A percentile compares a stretch with the other conserved stretches of the same genome.
Conservation (phyloP, 2,329 filamentous ascomycete species). For the Aspergillus novoparasiticus region DNA sequence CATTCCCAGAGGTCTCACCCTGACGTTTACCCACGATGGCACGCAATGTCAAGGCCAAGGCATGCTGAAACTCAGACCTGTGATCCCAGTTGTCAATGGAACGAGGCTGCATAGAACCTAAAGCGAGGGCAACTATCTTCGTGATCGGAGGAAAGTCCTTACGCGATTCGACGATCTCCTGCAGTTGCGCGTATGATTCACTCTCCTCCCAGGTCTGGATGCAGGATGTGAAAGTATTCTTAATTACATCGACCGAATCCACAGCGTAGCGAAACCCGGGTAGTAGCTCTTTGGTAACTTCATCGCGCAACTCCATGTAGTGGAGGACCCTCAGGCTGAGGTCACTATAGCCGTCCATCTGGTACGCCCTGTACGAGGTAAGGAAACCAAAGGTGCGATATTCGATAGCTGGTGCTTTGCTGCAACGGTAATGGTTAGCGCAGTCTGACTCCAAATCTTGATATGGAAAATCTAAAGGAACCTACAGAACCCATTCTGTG, state of each 20-base stretch:
- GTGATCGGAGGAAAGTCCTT: not conserved
- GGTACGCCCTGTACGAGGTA: not conserved
- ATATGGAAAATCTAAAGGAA: not conserved
- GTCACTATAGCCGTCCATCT: not conserved
- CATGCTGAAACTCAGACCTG: conserved; percentile 12
- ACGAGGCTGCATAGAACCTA: not conserved
- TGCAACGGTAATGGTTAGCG: not conserved
- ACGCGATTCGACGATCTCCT: not conserved
- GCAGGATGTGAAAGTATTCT: not conserved
- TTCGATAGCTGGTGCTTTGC: not conserved
- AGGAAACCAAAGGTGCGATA: not conserved
- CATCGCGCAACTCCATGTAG: not conserved
- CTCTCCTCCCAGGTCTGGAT: conserved; percentile 2
- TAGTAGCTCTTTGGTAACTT: not conserved
- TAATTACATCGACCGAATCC: not conserved
- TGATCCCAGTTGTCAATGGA: not conserved
- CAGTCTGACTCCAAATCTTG: not conserved
- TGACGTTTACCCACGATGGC: not conserved
- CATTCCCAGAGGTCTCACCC: not conserved
- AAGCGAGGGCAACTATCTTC: conserved; percentile 5
- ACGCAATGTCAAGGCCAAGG: conserved; percentile 1
- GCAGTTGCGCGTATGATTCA: not conserved
- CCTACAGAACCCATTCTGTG: not conserved
- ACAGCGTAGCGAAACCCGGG: not conserved
- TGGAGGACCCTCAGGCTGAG: not conserved